These are phyloP conservation scores for Yarrowia porcina DNA, from an alignment of 805 yeast species.

Conservation along the genomic window DNA sequence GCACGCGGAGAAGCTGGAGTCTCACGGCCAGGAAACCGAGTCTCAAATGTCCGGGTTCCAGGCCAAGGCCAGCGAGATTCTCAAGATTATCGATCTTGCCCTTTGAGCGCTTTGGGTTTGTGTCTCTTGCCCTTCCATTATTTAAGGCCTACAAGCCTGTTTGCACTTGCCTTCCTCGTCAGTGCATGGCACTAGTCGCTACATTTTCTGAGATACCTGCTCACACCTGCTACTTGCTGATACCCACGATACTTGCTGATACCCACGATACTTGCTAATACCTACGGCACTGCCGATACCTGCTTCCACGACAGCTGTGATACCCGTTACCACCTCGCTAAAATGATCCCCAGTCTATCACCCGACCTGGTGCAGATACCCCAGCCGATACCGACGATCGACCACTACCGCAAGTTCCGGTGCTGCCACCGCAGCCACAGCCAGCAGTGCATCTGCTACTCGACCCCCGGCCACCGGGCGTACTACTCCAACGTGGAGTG, in stretches of 20 bases:
- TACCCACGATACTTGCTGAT: not conserved
- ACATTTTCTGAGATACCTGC: not conserved
- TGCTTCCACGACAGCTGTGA: no score
- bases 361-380: conserved; percentile 14
- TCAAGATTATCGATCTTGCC: conserved; percentile 7
- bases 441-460: not conserved
- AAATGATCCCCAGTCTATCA: not conserved
- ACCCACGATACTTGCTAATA: not conserved
- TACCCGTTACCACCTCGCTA: not conserved
- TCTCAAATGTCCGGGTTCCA: conserved; percentile 15
- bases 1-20: conserved; percentile 11
- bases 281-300: no score
- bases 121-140: not conserved
- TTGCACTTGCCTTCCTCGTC: not conserved
- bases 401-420: conserved; percentile 4
- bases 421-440: conserved; percentile 2
- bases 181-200: not conserved
- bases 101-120: not conserved
- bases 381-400: conserved; percentile 15
- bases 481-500: not conserved
- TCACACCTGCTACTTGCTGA: not conserved
- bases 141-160: no score
- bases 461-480: not conserved
- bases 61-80: conserved; percentile 21
- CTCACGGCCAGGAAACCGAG: conserved; percentile 13